phyloP scores from a whole-genome alignment of 2,329 filamentous ascomycete genomes.

The Diaporthe citri region DNA sequence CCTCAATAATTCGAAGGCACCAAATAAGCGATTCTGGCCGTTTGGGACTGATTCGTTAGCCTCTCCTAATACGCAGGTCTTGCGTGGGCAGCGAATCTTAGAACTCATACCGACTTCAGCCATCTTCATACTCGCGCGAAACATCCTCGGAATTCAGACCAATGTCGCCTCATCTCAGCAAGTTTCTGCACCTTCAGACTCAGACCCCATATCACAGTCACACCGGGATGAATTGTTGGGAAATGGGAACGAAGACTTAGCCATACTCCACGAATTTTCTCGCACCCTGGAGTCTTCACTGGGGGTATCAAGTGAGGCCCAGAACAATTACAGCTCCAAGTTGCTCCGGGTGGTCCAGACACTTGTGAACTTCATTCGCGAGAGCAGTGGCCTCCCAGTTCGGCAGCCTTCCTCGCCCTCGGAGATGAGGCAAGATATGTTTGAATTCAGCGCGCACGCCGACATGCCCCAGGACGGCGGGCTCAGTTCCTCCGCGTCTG shows the following conservation, averaged over 20 bases:
- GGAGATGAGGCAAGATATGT: background rate
- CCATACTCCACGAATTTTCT: background rate
- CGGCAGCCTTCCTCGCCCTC: background rate
- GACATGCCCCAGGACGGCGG: background rate
- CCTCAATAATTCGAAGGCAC: background rate
- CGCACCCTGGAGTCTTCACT: background rate
- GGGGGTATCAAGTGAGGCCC: background rate
- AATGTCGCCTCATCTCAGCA: background rate
- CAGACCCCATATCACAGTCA: background rate
- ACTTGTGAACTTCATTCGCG: background rate
- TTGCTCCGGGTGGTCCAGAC: slow-evolving; percentile 4
- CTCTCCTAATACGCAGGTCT: background rate
- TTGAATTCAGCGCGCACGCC: background rate
- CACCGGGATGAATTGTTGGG: background rate
- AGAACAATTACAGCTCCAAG: slow-evolving; percentile 7
- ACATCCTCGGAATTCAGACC: background rate
- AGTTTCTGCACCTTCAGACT: background rate
- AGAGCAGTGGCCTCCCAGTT: background rate
- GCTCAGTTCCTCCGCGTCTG: background rate
- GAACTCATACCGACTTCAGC: slow-evolving; percentile 8
- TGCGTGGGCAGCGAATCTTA: background rate
- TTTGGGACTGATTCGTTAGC: background rate
- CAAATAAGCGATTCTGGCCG: slow-evolving; percentile 11
- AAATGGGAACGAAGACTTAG: background rate
- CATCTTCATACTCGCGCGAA: slow-evolving; percentile 9